phyloP scores from a whole-genome alignment of 116 monocot genomes.

The Iris pallida region DNA sequence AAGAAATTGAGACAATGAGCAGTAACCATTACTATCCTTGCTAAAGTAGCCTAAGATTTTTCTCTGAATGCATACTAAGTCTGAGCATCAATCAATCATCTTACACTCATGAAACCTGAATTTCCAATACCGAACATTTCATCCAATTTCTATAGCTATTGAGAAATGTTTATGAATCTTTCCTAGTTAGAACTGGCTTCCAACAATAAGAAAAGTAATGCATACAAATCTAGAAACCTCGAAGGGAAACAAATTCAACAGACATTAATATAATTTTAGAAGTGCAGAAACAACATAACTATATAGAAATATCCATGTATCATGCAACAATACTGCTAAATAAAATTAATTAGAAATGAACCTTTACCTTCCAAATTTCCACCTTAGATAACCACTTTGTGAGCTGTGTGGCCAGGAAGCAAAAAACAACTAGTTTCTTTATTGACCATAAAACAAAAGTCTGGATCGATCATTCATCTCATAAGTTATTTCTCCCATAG shows the following conservation, averaged over 20 bases:
- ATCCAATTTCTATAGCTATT: slow-evolving; percentile 77
- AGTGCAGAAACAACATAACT: too few species aligned
- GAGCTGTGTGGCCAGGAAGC: slow-evolving; percentile 48
- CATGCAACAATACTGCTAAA: background rate
- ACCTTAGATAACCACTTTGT: slow-evolving; percentile 64
- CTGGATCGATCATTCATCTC: slow-evolving; percentile 86
- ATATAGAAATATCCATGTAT: too few species aligned
- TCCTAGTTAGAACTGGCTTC: background rate
- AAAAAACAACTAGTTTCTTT: slow-evolving; percentile 65
- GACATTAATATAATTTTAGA: too few species aligned
- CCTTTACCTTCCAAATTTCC: slow-evolving; percentile 63
- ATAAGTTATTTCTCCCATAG: slow-evolving; percentile 65
- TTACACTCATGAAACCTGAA: slow-evolving; percentile 72
- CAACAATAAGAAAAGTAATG: too few species aligned
- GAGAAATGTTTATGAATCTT: background rate
- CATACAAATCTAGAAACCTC: too few species aligned
- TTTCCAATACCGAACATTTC: slow-evolving; percentile 62
- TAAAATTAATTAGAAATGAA: background rate
- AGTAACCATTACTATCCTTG: slow-evolving; percentile 18
- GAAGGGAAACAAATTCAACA: too few species aligned
- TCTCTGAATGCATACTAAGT: slow-evolving; percentile 60
- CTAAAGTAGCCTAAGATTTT: slow-evolving; percentile 66
- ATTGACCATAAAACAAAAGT: slow-evolving; percentile 57
- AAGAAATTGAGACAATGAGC: slow-evolving; percentile 7
- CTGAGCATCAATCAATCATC: slow-evolving; percentile 52